Evolutionary conservation across 345 rosid genomes (phyloP), one percentile per base, ranked within the genome.

Genomic region (Populus pruinosa): DNA sequence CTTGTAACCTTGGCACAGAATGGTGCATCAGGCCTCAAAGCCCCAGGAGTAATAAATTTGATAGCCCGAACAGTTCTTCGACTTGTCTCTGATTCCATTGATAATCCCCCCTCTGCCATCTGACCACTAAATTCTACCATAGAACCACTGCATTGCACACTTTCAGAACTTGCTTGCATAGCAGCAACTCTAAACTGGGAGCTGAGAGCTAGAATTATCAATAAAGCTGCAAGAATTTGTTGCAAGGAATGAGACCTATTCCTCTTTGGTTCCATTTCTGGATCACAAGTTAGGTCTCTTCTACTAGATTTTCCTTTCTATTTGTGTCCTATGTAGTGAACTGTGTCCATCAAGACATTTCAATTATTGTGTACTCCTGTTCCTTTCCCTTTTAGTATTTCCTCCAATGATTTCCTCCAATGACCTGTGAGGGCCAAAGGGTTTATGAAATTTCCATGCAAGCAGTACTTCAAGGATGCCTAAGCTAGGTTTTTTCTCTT

Each of bases 61-160:
- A 1, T 3, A 12, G 36, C 76, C 20, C 2, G 35, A 14, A 73
- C 66, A 66, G 76, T 9, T 50, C 82, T 72, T 62, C 50, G 23
- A n/a, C 64, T 63, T 25, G 72, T 61, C 62, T 72, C 78, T 0
- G 75, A 68, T 23, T 75, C 81, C 78, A 77, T 70, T 41, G 39
- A 55, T 18, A 70, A 25, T 41, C 14, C 68, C 63, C 79, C 73
- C 20, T 77, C 81, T 13, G 20, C 79, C 23, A 68, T 47, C 23
- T 68, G 29, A 59, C 23, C 76, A 23, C 66, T 70, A 25, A 64
- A 41, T 39, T 79, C 78, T 17, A 11, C 78, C 71, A 53, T 72
- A 2, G 80, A 68, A 41, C 75, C 78, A 39, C 41, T 36, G 50
- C 77, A 67, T 16, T 27, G 36, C 43, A 47, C 41, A 18, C 10